Conservation (phyloP, 2,329 filamentous ascomycete genomes). For the Rhynchosporium agropyri region DNA sequence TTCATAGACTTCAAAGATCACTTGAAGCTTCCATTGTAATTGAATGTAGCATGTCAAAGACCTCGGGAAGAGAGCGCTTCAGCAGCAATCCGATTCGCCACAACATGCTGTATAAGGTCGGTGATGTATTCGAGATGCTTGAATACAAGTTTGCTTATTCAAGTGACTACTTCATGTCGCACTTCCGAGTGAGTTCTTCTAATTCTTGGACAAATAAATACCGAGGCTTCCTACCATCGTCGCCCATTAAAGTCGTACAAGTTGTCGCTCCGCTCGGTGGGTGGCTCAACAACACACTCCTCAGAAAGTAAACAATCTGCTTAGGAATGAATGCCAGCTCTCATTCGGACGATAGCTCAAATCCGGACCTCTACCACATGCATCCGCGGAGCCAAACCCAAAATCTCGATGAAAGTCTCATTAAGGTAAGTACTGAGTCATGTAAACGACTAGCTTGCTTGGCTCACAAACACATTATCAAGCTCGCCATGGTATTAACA, state of each 20-base stretch:
- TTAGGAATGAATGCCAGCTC: neutral
- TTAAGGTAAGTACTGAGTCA: neutral
- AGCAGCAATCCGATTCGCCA: constrained; percentile 12
- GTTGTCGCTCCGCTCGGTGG: neutral
- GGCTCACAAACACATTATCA: constrained; percentile 9
- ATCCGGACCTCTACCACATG: neutral
- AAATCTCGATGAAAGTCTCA: neutral
- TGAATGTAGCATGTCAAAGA: too few relatives aligned
- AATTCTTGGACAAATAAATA: neutral
- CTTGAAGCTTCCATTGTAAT: too few relatives aligned
- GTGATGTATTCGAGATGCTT: neutral
- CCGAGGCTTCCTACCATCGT: neutral
- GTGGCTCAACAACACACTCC: neutral
- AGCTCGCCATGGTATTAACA: neutral
- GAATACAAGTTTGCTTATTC: neutral
- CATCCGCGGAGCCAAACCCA: neutral
- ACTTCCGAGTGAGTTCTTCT: too few relatives aligned
- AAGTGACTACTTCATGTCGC: too few relatives aligned
- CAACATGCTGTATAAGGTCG: constrained; percentile 7
- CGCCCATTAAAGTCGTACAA: neutral
- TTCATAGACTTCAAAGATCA: too few relatives aligned
- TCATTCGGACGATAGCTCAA: neutral
- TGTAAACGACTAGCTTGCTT: neutral
- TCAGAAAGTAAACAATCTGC: neutral
- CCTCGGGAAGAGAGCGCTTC: too few relatives aligned